These are phyloP conservation scores for Phellopilus nigrolimitatus DNA, from an alignment of 1,284 basidiomycete species.

Conservation along the genomic window DNA sequence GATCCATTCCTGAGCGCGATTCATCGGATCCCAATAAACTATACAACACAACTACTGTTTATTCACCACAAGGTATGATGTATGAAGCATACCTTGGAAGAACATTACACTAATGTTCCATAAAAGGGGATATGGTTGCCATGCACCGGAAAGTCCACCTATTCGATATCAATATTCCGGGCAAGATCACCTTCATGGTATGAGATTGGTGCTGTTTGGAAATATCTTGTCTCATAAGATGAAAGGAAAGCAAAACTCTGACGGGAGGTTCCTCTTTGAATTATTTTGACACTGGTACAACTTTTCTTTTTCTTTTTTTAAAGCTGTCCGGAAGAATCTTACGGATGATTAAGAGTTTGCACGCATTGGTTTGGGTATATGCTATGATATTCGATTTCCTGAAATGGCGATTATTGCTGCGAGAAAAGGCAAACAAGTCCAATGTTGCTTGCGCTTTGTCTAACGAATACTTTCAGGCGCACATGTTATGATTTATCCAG, in stretches of 20 bases:
- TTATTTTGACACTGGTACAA: constrained; percentile 82
- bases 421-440: constrained; percentile 59
- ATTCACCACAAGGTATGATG: constrained; percentile 73
- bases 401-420: constrained; percentile 92
- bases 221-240: not conserved
- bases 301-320: not conserved
- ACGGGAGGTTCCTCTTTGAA: constrained; percentile 76
- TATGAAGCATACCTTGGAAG: not conserved
- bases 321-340: not conserved
- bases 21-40: constrained; percentile 52
- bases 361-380: constrained; percentile 86
- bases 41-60: constrained; percentile 93
- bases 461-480: constrained; percentile 51
- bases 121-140: constrained; percentile 61
- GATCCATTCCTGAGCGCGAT: constrained; percentile 87
- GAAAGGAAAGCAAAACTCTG: constrained; percentile 89
- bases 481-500: constrained; percentile 87
- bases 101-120: constrained; percentile 1
- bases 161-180: constrained; percentile 98
- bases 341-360: constrained; percentile 61
- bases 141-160: constrained; percentile 93
- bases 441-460: not conserved
- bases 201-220: not conserved
- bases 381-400: constrained; percentile 92
- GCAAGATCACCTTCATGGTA: constrained; percentile 94